Evolutionary conservation across 495 filamentous ascomycete genomes (phyloP).

Genomic region (Hamigera avellanea): DNA sequence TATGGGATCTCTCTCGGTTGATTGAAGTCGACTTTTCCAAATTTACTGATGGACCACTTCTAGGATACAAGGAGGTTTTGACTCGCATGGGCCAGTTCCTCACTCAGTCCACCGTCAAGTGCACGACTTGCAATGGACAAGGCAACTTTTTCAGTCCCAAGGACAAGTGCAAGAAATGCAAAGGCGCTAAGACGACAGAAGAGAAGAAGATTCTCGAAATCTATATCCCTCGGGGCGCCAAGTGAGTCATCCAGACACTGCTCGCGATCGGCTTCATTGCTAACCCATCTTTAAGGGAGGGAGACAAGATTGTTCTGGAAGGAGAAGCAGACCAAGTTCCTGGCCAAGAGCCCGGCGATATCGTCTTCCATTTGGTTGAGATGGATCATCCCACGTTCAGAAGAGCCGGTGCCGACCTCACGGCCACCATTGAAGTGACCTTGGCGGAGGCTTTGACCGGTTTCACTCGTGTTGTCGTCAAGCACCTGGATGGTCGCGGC

Average conservation of each 20-base stretch:
- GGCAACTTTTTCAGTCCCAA: conserved; percentile 84
- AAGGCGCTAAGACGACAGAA: conserved; percentile 68
- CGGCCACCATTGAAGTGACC: conserved; percentile 64
- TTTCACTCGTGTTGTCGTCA: conserved; percentile 81
- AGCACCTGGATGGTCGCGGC: conserved; percentile 88
- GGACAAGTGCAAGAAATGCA: conserved; percentile 97
- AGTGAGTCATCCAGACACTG: conserved; percentile 21
- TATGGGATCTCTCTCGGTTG: conserved; percentile 9
- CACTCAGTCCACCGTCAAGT: conserved; percentile 60
- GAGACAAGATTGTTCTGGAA: conserved; percentile 79
- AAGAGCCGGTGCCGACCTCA: conserved; percentile 72
- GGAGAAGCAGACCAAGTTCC: conserved; percentile 93
- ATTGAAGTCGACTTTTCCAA: not conserved
- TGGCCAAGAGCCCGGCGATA: conserved; percentile 82
- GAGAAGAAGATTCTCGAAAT: conserved; percentile 90
- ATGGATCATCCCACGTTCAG: conserved; percentile 69
- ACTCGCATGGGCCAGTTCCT: conserved; percentile 71
- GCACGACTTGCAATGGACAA: conserved; percentile 67
- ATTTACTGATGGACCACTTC: conserved; percentile 6
- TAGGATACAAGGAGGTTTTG: conserved; percentile 56
- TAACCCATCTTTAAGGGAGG: conserved; percentile 42
- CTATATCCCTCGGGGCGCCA: conserved; percentile 84
- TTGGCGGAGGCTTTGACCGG: conserved; percentile 78
- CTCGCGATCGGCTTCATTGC: not conserved
- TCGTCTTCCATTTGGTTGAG: conserved; percentile 79